These are phyloP conservation scores for Dentipellis sp. DNA, from an alignment of 768 basidiomycete genomes.

Conservation along the genomic window DNA sequence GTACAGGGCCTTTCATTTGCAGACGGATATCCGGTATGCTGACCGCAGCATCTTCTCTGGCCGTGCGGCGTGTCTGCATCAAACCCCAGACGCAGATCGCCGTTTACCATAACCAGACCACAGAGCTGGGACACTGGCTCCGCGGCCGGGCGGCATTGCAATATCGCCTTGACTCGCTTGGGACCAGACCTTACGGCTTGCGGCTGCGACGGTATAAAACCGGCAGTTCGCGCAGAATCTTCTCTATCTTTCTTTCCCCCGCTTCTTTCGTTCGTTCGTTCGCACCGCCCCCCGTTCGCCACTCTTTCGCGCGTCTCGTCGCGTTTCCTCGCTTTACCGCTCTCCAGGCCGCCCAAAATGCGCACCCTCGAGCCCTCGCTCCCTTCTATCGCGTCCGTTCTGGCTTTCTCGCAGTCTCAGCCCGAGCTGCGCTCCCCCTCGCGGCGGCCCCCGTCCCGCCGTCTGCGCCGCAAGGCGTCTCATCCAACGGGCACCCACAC, in stretches of 20 bases:
- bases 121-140: neutral
- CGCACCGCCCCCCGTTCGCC: neutral
- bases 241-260: neutral
- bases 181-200: neutral
- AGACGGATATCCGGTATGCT: neutral
- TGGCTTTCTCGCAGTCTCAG: slow-evolving; percentile 2
- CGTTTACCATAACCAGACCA: neutral
- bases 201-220: neutral
- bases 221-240: neutral
- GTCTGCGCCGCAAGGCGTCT: slow-evolving; percentile 2
- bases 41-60: neutral
- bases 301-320: neutral
- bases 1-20: neutral
- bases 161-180: neutral
- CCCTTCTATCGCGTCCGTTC: slow-evolving; percentile 13
- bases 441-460: neutral
- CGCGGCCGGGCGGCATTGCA: neutral
- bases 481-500: slow-evolving; percentile 6
- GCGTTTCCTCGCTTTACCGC: neutral
- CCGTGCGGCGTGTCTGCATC: neutral
- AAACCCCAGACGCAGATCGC: neutral
- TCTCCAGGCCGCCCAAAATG: neutral
- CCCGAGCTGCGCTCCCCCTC: neutral
- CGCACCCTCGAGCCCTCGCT: slow-evolving; percentile 9
- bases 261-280: neutral